These are phyloP conservation scores for Vitis labrusca DNA, from an alignment of 164 flowering plant genomes.

Conservation along the genomic window DNA sequence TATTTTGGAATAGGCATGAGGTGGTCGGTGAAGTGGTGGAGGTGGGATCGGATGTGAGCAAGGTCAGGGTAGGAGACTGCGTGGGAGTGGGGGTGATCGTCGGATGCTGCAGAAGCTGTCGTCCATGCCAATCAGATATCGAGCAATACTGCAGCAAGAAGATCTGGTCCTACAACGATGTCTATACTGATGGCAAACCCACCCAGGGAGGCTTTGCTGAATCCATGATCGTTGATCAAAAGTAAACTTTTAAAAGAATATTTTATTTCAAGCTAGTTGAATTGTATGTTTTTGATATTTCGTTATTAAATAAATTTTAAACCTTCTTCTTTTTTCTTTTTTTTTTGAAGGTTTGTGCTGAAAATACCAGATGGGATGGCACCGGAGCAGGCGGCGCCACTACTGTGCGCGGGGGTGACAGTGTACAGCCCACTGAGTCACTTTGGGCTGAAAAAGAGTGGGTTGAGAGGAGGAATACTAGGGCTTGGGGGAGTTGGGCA, in stretches of 20 bases:
- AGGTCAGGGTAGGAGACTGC: conserved; percentile 49
- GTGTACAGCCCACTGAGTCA: conserved; percentile 70
- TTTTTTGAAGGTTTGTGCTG: conserved; percentile 55
- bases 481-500: conserved; percentile 87
- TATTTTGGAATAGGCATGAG: conserved; percentile 46
- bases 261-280: neutral
- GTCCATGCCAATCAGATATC: conserved; percentile 61
- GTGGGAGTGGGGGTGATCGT: conserved; percentile 65
- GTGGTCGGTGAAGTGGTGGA: conserved; percentile 77
- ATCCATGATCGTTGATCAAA: conserved; percentile 77
- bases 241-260: conserved; percentile 35
- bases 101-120: conserved; percentile 60
- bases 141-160: conserved; percentile 94
- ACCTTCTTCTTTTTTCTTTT: neutral
- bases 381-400: conserved; percentile 72
- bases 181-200: conserved; percentile 81
- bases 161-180: conserved; percentile 90
- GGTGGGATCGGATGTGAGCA: conserved; percentile 63
- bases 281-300: too few species aligned
- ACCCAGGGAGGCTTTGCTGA: conserved; percentile 92
- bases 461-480: conserved; percentile 64
- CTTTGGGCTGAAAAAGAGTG: conserved; percentile 56
- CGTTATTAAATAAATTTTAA: too few species aligned
- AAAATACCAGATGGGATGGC: conserved; percentile 68
- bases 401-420: conserved; percentile 79